phyloP scores from a whole-genome alignment of 305 asterid species.

The Rubia tinctorum region DNA sequence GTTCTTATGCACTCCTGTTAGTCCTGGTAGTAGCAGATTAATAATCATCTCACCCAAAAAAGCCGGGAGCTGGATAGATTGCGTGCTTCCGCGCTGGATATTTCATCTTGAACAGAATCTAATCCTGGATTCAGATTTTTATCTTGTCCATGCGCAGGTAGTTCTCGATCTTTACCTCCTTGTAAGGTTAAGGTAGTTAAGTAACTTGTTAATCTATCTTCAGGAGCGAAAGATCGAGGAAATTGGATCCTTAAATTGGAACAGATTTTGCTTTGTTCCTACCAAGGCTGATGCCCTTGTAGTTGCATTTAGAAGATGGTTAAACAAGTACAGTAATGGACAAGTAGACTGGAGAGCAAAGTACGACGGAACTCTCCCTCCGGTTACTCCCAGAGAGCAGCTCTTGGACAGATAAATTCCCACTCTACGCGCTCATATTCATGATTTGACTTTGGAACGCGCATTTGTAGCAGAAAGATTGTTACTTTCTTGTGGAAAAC shows the following conservation, averaged over 20 bases:
- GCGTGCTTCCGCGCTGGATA: constrained; percentile 77
- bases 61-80: constrained; percentile 63
- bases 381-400: constrained; percentile 76
- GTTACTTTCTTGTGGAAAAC: neutral
- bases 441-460: neutral
- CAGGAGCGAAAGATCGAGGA: constrained; percentile 72
- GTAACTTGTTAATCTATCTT: neutral
- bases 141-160: constrained; percentile 93
- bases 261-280: constrained; percentile 74
- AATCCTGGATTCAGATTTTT: constrained; percentile 86
- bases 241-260: constrained; percentile 68
- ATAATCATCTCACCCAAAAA: constrained; percentile 56
- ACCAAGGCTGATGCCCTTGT: constrained; percentile 77
- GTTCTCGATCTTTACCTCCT: constrained; percentile 2
- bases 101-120: constrained; percentile 80
- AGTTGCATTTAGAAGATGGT: constrained; percentile 75
- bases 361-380: constrained; percentile 58
- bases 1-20: constrained; percentile 81
- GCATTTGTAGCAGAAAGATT: neutral
- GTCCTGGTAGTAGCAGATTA: constrained; percentile 90
- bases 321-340: constrained; percentile 76
- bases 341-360: constrained; percentile 73
- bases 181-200: neutral
- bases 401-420: constrained; percentile 60
- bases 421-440: neutral